Conservation (phyloP, 768 basidiomycete genomes). For the Dictyophora rubrovolvata region DNA sequence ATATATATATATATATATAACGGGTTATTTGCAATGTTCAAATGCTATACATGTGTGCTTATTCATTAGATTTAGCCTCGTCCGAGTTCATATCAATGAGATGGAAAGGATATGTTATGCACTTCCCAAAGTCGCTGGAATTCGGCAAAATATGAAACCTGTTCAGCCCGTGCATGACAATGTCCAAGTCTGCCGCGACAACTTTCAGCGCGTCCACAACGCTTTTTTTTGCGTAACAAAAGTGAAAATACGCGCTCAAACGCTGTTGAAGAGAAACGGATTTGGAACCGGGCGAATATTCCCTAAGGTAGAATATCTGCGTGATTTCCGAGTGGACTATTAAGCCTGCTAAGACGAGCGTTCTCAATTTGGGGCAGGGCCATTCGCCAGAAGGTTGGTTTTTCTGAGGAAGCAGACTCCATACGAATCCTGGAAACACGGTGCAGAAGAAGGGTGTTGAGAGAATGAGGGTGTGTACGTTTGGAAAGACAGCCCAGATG, state of each 20-base stretch:
- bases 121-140: neutral
- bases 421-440: neutral
- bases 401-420: neutral
- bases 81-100: neutral
- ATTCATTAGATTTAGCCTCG: neutral
- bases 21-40: no score
- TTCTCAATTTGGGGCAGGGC: neutral
- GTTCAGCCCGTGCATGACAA: neutral
- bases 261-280: neutral
- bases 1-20: neutral
- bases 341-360: neutral
- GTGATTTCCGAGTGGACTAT: neutral
- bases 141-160: neutral
- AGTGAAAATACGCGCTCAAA: neutral
- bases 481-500: neutral
- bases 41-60: no score
- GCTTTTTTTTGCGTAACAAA: neutral
- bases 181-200: neutral
- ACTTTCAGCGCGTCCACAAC: neutral
- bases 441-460: neutral
- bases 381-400: neutral
- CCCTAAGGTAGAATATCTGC: neutral
- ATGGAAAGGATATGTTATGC: neutral
- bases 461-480: neutral
- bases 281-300: neutral